Percentiles rank a stretch among this genome's conserved stretches.
Evolutionary conservation across 2,329 filamentous ascomycete genomes (phyloP).

Genomic region (Aspergillus bombycis): DNA sequence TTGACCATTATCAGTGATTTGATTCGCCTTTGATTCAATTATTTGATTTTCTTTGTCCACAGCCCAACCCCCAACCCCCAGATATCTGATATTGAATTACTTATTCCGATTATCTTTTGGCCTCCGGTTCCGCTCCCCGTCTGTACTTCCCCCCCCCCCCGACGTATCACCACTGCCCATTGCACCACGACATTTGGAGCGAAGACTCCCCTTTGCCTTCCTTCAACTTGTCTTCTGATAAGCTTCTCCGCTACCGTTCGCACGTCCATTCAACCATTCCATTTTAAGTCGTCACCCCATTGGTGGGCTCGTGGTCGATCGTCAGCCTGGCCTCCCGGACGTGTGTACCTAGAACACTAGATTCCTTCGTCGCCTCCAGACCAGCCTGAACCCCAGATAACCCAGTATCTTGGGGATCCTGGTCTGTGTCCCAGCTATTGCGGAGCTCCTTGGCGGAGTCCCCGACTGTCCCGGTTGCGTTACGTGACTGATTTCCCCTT

Average conservation of each 20-base stretch:
- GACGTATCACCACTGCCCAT: slow-evolving; percentile 9
- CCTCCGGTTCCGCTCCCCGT: slow-evolving; percentile 23
- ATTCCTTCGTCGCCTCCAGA: slow-evolving; percentile 1
- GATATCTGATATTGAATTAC: slow-evolving; percentile 5
- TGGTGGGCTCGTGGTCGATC: slow-evolving; percentile 23
- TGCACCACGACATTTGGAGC: neutral
- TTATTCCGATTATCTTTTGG: slow-evolving; percentile 11
- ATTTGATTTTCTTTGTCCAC: neutral
- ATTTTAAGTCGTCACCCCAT: slow-evolving; percentile 11
- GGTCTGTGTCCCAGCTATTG: slow-evolving; percentile 15
- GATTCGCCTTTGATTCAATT: neutral
- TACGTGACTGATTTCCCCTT: slow-evolving; percentile 22
- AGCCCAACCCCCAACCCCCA: neutral
- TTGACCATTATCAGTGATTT: slow-evolving; percentile 7
- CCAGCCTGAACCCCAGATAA: slow-evolving; percentile 16
- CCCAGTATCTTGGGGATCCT: slow-evolving; percentile 9
- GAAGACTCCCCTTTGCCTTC: neutral
- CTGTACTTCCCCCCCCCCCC: slow-evolving; percentile 17
- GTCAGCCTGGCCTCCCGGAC: slow-evolving; percentile 7
- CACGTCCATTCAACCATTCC: slow-evolving; percentile 12
- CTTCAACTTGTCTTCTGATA: slow-evolving; percentile 23
- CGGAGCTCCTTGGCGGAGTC: slow-evolving; percentile 16
- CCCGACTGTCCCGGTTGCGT: slow-evolving; percentile 17
- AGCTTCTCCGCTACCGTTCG: slow-evolving; percentile 29
- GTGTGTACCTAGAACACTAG: slow-evolving; percentile 1